Evolutionary conservation across 768 basidiomycete species (phyloP).

Genomic region (Collybiopsis luxurians): DNA sequence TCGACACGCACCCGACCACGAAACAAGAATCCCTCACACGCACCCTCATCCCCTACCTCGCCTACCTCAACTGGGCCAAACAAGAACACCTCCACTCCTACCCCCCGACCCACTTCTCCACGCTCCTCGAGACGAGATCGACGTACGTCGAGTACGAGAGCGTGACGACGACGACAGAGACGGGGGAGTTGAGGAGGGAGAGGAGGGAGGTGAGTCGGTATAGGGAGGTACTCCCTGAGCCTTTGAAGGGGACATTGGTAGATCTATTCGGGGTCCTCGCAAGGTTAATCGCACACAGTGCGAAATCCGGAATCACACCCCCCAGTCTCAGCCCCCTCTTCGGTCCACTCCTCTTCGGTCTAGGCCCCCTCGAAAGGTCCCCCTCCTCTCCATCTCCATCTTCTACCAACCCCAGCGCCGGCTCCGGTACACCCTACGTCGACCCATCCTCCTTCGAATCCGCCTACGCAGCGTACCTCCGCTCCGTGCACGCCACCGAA

Average conservation of each 20-base stretch:
- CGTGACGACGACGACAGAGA: background rate
- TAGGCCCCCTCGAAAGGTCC: constrained; percentile 24
- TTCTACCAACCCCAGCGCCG: background rate
- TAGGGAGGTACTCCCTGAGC: constrained; percentile 40
- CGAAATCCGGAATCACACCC: constrained; percentile 86
- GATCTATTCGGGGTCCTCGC: constrained; percentile 77
- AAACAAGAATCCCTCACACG: background rate
- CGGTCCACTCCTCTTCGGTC: constrained; percentile 85
- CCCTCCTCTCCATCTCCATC: background rate
- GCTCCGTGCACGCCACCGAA: constrained; percentile 86
- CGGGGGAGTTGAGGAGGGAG: background rate
- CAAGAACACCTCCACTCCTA: constrained; percentile 42
- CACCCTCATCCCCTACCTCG: background rate
- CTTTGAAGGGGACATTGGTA: constrained; percentile 56
- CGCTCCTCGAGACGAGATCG: constrained; percentile 42
- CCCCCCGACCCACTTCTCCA: constrained; percentile 68
- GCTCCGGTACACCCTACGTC: too few species aligned
- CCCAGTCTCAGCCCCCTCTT: constrained; percentile 90
- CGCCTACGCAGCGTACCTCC: constrained; percentile 70
- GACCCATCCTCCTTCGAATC: constrained; percentile 35
- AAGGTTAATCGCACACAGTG: constrained; percentile 79
- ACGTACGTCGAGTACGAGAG: background rate
- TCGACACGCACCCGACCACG: constrained; percentile 22
- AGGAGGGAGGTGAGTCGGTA: background rate
- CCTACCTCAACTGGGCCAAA: constrained; percentile 4